Conservation (phyloP, 2,329 filamentous ascomycete genomes). For the Stachybotrys echinatus region DNA sequence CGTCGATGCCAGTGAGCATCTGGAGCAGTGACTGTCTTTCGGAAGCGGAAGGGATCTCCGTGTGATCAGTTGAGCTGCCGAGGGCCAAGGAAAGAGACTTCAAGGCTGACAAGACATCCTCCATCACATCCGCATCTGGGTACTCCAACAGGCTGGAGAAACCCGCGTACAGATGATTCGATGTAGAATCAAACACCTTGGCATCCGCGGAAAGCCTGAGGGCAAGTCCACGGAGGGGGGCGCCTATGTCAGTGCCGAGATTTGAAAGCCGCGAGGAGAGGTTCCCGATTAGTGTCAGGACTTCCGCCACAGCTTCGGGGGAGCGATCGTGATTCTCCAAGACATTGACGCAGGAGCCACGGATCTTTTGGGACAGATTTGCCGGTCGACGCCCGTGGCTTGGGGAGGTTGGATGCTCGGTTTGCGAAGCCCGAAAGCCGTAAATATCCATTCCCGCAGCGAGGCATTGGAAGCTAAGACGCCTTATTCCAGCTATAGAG, state of each 20-base stretch:
- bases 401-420: neutral
- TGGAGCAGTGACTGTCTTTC: slow-evolving; percentile 19
- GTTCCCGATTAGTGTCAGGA: slow-evolving; percentile 35
- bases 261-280: slow-evolving; percentile 26
- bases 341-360: slow-evolving; percentile 15
- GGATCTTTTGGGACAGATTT: slow-evolving; percentile 13
- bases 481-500: slow-evolving; percentile 21
- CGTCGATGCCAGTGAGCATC: slow-evolving; percentile 20
- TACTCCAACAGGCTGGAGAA: slow-evolving; percentile 10
- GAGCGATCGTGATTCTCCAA: slow-evolving; percentile 5
- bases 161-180: slow-evolving; percentile 18
- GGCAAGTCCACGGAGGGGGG: slow-evolving; percentile 21
- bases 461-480: slow-evolving; percentile 22
- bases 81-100: slow-evolving; percentile 10
- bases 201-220: slow-evolving; percentile 23
- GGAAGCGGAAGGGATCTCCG: slow-evolving; percentile 3
- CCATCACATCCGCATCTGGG: slow-evolving; percentile 3
- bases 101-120: slow-evolving; percentile 16
- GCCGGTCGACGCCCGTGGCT: neutral
- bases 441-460: slow-evolving; percentile 12
- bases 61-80: neutral
- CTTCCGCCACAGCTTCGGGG: slow-evolving; percentile 8
- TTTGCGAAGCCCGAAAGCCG: slow-evolving; percentile 7
- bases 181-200: slow-evolving; percentile 13
- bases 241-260: slow-evolving; percentile 15